phyloP scores from a whole-genome alignment of 805 yeast genomes.

The Myxozyma udenii region DNA sequence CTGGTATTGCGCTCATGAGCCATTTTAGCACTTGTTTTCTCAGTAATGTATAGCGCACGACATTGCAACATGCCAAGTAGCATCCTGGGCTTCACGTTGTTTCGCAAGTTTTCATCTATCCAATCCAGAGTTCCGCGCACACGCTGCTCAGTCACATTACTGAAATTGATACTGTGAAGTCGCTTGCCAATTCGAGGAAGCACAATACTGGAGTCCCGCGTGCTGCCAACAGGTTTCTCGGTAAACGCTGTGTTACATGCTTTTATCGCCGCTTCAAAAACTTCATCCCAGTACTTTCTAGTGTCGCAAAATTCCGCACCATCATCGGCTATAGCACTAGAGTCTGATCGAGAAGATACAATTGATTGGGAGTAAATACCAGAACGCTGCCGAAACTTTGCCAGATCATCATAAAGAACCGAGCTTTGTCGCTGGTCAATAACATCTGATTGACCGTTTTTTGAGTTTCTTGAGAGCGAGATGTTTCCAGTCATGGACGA shows the following conservation, averaged over 20 bases:
- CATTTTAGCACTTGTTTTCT: neutral
- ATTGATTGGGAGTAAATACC: slow-evolving; percentile 14
- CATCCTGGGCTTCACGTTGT: slow-evolving; percentile 9
- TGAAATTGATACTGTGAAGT: slow-evolving; percentile 17
- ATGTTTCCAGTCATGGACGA: neutral
- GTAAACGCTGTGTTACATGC: neutral
- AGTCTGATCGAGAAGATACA: slow-evolving; percentile 2
- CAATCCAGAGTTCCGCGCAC: slow-evolving; percentile 18
- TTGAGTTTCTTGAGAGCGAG: neutral
- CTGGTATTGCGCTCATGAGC: neutral
- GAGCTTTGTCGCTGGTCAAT: slow-evolving; percentile 10
- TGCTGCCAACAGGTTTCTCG: neutral
- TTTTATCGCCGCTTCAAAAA: slow-evolving; percentile 1
- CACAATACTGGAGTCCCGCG: neutral
- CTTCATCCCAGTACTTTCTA: slow-evolving; percentile 20
- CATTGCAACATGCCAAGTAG: slow-evolving; percentile 21
- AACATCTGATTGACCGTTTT: neutral
- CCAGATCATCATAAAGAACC: slow-evolving; percentile 18
- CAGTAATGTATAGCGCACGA: slow-evolving; percentile 13
- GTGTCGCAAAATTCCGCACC: neutral
- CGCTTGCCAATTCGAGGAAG: slow-evolving; percentile 22
- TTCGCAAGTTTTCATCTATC: slow-evolving; percentile 19
- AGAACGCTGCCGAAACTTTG: slow-evolving; percentile 21
- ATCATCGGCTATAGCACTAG: neutral
- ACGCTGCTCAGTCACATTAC: slow-evolving; percentile 7